Base-by-base conservation (phyloP, 2,329 filamentous ascomycete species). In the Trichoderma aggressivum region DNA sequence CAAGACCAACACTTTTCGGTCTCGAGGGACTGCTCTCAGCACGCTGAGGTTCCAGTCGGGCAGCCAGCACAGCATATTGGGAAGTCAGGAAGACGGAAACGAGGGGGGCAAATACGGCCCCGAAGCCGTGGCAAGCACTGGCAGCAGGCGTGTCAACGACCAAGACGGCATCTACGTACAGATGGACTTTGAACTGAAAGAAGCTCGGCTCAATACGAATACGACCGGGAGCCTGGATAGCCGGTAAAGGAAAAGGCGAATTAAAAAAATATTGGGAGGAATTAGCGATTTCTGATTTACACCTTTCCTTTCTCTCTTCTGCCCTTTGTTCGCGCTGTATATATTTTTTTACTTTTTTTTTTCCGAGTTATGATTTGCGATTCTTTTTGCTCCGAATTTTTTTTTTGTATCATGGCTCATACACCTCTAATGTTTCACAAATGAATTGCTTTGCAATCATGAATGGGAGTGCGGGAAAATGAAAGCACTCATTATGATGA, bases 121-220 rank as follows among this genome's bases (percentile, higher is more conserved):
- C 12, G 73, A 74, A 53, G 76, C 76, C n/a, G 74, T 71, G 18
- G 75, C 70, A 5, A 70, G 70, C 7, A 73, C 76, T 5, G 74
- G 73, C 30, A 75, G 76, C 59, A 74, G 75, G 30, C 73, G 75
- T 63, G 74, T 72, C 71, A 74, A 75, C 56, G 75, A 76, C 14
- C 72, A 75, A 0, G 79, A 80, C 47, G 79, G 79, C 0, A 82
- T 82, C 26, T 72, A 81, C 55, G 80, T 82, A 11, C 75, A 79
- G 58, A 76, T 81, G 47, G 80, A 81, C n/a, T 81, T 82, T 68
- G 75, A 78, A n/a, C 70, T 81, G 24, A 77, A 80, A 28, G 78
- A 81, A 32, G 73, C 63, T 24, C 66, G 75, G 56, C 63, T 7
- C 28, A 64, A 66, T n/a, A 61, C 66, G 53, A 55, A 72, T 61